phyloP scores from a whole-genome alignment of 2,329 filamentous ascomycete genomes.

The Teratosphaeria epicoccoides region DNA sequence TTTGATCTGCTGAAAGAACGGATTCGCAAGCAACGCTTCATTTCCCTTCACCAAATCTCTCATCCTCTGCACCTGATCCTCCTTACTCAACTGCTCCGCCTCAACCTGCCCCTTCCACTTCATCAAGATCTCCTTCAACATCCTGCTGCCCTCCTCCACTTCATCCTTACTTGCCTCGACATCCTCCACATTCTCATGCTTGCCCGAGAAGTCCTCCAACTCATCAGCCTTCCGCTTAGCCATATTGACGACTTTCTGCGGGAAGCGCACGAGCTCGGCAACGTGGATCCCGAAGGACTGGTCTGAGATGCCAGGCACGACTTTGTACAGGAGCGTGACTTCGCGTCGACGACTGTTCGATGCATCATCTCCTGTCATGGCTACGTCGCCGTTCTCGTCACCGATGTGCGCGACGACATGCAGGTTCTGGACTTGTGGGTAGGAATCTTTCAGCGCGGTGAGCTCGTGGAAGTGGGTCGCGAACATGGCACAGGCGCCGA shows the following conservation, averaged over 20 bases:
- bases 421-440: constrained; percentile 80
- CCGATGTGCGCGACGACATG: constrained; percentile 92
- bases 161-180: constrained; percentile 66
- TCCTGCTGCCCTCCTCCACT: constrained; percentile 73
- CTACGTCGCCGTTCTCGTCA: constrained; percentile 37
- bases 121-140: constrained; percentile 73
- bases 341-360: constrained; percentile 54
- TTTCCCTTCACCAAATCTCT: constrained; percentile 68
- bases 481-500: constrained; percentile 87
- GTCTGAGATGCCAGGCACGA: constrained; percentile 89
- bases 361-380: constrained; percentile 18
- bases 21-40: constrained; percentile 50
- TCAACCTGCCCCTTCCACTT: constrained; percentile 67
- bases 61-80: constrained; percentile 69
- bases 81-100: constrained; percentile 49
- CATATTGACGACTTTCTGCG: constrained; percentile 95
- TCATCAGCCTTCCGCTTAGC: constrained; percentile 98
- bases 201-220: constrained; percentile 84
- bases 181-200: constrained; percentile 47
- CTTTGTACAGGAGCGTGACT: constrained; percentile 93
- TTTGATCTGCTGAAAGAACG: constrained; percentile 55
- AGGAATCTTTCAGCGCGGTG: constrained; percentile 76
- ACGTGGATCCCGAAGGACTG: constrained; percentile 98
- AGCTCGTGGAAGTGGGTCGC: constrained; percentile 98
- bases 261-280: constrained; percentile 90